A percentile compares a stretch with the other conserved stretches of the same genome.
These are phyloP conservation scores for Cucumis variabilis DNA, from an alignment of 331 rosid genomes.

Conservation along the genomic window DNA sequence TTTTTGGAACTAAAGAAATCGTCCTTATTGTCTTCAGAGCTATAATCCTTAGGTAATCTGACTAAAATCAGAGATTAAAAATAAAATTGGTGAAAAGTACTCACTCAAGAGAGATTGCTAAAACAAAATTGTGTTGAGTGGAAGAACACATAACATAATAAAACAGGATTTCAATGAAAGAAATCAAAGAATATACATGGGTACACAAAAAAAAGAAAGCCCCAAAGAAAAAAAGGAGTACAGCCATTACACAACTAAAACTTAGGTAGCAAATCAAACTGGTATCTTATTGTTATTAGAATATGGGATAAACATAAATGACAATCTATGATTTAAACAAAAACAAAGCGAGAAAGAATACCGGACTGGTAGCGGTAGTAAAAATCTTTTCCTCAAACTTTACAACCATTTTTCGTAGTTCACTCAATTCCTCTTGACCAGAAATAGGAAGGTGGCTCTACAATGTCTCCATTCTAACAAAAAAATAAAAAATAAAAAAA, in stretches of 20 bases:
- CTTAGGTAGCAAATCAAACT: neutral
- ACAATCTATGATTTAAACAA: neutral
- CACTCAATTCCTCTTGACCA: slow-evolving; percentile 61
- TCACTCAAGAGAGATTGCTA: slow-evolving; percentile 3
- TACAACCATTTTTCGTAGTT: slow-evolving; percentile 63
- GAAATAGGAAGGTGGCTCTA: slow-evolving; percentile 65
- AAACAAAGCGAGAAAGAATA: slow-evolving; percentile 29
- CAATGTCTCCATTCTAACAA: slow-evolving; percentile 69
- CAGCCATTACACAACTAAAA: neutral
- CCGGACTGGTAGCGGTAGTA: slow-evolving; percentile 70
- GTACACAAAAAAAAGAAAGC: too few species aligned
- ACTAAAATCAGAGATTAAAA: slow-evolving; percentile 42
- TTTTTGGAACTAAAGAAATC: too few species aligned
- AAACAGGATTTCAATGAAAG: neutral
- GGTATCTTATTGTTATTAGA: too few species aligned
- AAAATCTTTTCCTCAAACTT: slow-evolving; percentile 81
- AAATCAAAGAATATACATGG: too few species aligned
- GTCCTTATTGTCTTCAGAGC: slow-evolving; percentile 79
- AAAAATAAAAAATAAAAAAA: too few species aligned
- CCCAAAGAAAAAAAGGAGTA: neutral
- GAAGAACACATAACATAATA: neutral
- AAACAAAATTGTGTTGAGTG: neutral
- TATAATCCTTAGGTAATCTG: slow-evolving; percentile 69
- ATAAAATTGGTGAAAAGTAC: neutral
- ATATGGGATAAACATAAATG: neutral